Evolutionary conservation across 768 basidiomycete genomes (phyloP).

Genomic region (Trametopsis cervina): DNA sequence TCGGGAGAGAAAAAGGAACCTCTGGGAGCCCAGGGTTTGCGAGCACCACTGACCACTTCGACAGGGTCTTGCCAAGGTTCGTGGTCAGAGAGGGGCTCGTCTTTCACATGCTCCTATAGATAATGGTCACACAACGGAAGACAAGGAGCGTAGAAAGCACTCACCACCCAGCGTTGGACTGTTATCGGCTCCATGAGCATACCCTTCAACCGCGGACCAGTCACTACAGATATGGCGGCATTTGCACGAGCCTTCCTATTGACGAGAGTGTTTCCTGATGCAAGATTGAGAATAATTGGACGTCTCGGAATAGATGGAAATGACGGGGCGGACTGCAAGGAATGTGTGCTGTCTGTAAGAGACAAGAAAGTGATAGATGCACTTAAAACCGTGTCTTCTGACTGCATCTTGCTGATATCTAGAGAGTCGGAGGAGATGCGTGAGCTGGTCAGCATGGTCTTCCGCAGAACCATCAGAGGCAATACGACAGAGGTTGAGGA

Average conservation of each 20-base stretch:
- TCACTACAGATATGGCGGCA: slow-evolving; percentile 26
- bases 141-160: slow-evolving; percentile 9
- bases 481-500: background rate
- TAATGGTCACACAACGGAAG: slow-evolving; percentile 3
- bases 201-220: slow-evolving; percentile 28
- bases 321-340: slow-evolving; percentile 22
- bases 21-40: slow-evolving; percentile 23
- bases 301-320: slow-evolving; percentile 25
- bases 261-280: slow-evolving; percentile 17
- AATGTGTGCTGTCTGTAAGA: slow-evolving; percentile 14
- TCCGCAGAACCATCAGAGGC: background rate
- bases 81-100: slow-evolving; percentile 20
- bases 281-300: slow-evolving; percentile 21
- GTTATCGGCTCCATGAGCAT: slow-evolving; percentile 29
- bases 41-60: slow-evolving; percentile 11
- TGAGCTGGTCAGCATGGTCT: background rate
- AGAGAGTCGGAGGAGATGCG: slow-evolving; percentile 1
- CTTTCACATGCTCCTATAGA: background rate
- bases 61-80: slow-evolving; percentile 21
- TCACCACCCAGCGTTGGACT: slow-evolving; percentile 29
- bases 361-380: slow-evolving; percentile 16
- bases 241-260: no score
- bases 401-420: background rate
- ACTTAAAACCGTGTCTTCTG: slow-evolving; percentile 17
- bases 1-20: slow-evolving; percentile 24